Conservation (phyloP, 208 protist genomes). For the Strigomonas culicis region DNA sequence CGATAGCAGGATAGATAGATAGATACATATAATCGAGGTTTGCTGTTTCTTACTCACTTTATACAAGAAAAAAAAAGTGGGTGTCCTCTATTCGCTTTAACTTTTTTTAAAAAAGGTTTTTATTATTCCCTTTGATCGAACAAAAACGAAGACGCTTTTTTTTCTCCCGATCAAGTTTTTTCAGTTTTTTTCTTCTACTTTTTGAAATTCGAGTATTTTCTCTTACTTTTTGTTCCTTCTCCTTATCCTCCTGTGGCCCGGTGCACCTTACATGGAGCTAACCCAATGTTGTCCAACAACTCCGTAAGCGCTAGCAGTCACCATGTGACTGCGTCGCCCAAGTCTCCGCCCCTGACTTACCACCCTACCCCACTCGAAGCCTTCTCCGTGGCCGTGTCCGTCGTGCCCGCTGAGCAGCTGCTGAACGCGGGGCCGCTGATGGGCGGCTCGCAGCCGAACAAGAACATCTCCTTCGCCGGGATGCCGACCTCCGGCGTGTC, state of each 20-base stretch:
- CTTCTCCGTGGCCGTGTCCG: slow-evolving; percentile 33
- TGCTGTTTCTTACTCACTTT: too few relatives aligned
- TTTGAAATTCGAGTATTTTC: slow-evolving; percentile 3
- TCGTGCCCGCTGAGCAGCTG: slow-evolving; percentile 28
- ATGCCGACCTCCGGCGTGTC: too few relatives aligned
- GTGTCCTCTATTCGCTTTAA: too few relatives aligned
- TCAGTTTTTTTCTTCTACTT: slow-evolving; percentile 10
- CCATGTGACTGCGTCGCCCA: background rate
- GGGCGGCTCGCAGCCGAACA: background rate
- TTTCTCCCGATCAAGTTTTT: background rate
- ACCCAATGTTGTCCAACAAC: background rate
- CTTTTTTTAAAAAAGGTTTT: slow-evolving; percentile 15
- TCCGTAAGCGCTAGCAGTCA: background rate
- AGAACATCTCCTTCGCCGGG: too few relatives aligned
- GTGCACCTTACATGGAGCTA: too few relatives aligned
- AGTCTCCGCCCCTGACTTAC: slow-evolving; percentile 5
- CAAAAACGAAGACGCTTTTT: background rate
- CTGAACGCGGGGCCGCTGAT: background rate
- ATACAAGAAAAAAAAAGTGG: too few relatives aligned
- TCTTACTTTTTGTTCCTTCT: slow-evolving; percentile 10
- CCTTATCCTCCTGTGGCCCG: too few relatives aligned
- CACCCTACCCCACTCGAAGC: slow-evolving; percentile 13
- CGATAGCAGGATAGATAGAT: too few relatives aligned
- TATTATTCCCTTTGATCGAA: slow-evolving; percentile 4
- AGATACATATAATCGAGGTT: too few relatives aligned